Evolutionary conservation across 192 early-diverging fungal genomes (phyloP), one percentile per base, ranked within the genome.

Genomic region (Linnemannia zychae): DNA sequence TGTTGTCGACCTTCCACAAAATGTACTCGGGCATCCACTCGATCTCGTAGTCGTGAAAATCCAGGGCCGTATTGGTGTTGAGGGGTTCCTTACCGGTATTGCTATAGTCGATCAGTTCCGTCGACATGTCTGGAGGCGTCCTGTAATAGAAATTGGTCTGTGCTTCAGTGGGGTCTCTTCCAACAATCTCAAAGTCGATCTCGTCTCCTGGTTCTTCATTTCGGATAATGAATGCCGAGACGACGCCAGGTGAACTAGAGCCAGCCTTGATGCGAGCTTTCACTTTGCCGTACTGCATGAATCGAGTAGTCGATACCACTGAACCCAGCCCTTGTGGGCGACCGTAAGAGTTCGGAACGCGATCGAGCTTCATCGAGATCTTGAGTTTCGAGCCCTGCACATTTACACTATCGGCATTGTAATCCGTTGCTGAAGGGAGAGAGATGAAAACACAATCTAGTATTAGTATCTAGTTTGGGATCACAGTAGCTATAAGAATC

Each of bases 181-280:
- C 93, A 24, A 94, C 92, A 71, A 89, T 89, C 88, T 94, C 93
- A 71, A 90, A 93, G 71, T 93, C 92, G n/a, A 94, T 92, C 75
- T 94, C 93, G 50, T 94, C 92, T 15, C 86, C 76, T 60, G 73
- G 75, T 0, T 65, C 79, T 24, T 87, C 75, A 38, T 85, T 82
- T 31, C 85, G 65, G 60, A 85, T 72, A 50, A 94, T 92, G 52
- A 93, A 80, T 11, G 92, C 91, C 15, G 91, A 91, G 4, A 94
- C 92, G 0, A 93, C 92, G 13, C 93, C 93, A 16, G 81, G 88
- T 20, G 87, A 81, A 0, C 63, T 76, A 13, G 87, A 89, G 13
- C 86, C 93, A 0, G 92, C 90, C 49, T 89, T 79, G 20, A 93
- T 72, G 4, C 88, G 88, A 0, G 91, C 93, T 3, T 87, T 89